phyloP scores from a whole-genome alignment of 345 rosid species.

The Arabidopsis suecica region DNA sequence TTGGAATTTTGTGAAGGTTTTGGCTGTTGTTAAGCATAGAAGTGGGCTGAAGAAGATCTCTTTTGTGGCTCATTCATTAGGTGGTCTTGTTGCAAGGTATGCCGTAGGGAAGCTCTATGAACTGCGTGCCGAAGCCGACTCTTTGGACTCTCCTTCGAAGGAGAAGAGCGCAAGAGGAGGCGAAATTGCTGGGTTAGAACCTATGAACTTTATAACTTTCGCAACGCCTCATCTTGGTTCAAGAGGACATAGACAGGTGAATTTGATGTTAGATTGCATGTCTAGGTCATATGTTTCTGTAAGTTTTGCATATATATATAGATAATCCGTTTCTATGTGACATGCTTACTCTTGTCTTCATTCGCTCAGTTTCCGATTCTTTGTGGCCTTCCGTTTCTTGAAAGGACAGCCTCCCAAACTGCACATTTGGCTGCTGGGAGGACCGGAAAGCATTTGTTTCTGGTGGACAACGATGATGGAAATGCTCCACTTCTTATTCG shows the following conservation, averaged over 20 bases:
- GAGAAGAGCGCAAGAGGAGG: slow-evolving; percentile 23
- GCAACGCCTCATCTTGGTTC: slow-evolving; percentile 99
- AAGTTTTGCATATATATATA: background rate
- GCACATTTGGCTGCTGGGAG: slow-evolving; percentile 89
- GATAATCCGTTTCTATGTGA: slow-evolving; percentile 4
- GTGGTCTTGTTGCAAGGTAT: slow-evolving; percentile 95
- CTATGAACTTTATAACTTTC: slow-evolving; percentile 90
- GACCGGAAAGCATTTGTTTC: slow-evolving; percentile 92
- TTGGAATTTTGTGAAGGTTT: slow-evolving; percentile 58
- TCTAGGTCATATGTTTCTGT: slow-evolving; percentile 31
- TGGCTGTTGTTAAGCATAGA: slow-evolving; percentile 64
- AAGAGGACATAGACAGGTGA: slow-evolving; percentile 86
- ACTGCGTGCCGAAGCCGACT: slow-evolving; percentile 38
- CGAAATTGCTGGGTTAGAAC: slow-evolving; percentile 86
- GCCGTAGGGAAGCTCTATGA: slow-evolving; percentile 84
- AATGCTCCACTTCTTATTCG: slow-evolving; percentile 88
- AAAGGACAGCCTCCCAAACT: slow-evolving; percentile 81
- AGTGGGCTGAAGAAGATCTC: slow-evolving; percentile 77
- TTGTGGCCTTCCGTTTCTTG: slow-evolving; percentile 91
- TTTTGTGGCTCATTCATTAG: slow-evolving; percentile 93
- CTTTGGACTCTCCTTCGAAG: slow-evolving; percentile 49
- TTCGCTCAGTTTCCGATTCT: slow-evolving; percentile 77
- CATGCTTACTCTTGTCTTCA: slow-evolving; percentile 11
- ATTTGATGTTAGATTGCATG: slow-evolving; percentile 22
- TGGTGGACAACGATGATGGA: slow-evolving; percentile 76